phyloP scores from a whole-genome alignment of 2,329 filamentous ascomycete genomes.

The Trichoderma koningii region DNA sequence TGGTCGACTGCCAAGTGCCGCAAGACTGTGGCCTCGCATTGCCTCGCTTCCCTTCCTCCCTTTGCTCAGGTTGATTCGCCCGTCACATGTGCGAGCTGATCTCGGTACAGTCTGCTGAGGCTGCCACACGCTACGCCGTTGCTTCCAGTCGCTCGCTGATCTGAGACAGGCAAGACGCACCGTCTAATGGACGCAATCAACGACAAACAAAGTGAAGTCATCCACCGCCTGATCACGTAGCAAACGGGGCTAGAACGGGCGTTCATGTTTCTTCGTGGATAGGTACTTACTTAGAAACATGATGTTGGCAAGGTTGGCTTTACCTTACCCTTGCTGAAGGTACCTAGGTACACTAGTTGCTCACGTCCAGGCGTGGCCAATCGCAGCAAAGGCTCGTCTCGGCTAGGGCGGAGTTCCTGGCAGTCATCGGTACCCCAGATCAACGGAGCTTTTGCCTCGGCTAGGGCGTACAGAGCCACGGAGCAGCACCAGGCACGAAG shows the following conservation, averaged over 20 bases:
- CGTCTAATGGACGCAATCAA: conserved; percentile 1
- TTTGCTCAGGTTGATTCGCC: neutral
- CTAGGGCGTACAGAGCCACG: neutral
- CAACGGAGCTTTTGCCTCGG: neutral
- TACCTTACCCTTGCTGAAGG: too few relatives aligned
- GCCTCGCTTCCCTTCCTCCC: too few relatives aligned
- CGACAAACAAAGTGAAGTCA: neutral
- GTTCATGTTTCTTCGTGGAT: neutral
- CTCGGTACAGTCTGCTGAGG: neutral
- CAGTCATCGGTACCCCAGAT: neutral
- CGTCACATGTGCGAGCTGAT: neutral
- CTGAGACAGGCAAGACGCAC: conserved; percentile 6
- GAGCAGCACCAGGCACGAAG: neutral
- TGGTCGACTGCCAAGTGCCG: too few relatives aligned
- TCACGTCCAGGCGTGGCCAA: neutral
- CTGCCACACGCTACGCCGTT: neutral
- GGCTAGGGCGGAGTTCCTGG: conserved; percentile 8
- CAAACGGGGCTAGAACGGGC: conserved; percentile 11
- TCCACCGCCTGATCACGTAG: conserved; percentile 8
- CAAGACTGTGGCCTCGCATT: too few relatives aligned
- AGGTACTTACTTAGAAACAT: too few relatives aligned
- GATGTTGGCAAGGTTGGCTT: neutral
- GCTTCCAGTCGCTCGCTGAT: neutral
- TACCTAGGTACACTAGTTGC: too few relatives aligned
- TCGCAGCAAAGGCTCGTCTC: neutral